A percentile compares a stretch with the other conserved stretches of the same genome.
phyloP scores from a whole-genome alignment of 805 yeast genomes.

The Myxozyma geophila region DNA sequence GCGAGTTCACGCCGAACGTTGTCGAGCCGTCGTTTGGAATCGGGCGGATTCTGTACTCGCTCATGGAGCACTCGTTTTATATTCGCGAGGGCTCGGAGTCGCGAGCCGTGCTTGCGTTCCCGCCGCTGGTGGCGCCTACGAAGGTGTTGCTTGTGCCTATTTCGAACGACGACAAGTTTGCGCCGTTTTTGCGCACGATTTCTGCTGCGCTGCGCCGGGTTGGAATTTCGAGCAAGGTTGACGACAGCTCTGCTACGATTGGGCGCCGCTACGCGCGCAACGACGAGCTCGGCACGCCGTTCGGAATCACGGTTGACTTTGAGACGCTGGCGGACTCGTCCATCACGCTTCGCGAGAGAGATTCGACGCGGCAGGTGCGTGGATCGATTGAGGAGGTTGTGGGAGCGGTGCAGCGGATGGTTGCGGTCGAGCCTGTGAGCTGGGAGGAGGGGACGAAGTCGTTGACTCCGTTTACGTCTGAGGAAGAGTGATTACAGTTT shows the following conservation, averaged over 20 bases:
- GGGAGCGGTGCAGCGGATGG: conserved; percentile 70
- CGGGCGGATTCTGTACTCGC: conserved; percentile 92
- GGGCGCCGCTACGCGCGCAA: conserved; percentile 98
- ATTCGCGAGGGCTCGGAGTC: conserved; percentile 85
- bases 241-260: conserved; percentile 95
- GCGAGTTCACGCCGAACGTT: conserved; percentile 95
- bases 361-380: conserved; percentile 94
- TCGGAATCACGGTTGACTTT: conserved; percentile 96
- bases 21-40: conserved; percentile 99
- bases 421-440: conserved; percentile 64
- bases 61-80: conserved; percentile 96
- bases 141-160: conserved; percentile 95
- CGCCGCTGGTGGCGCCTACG: conserved; percentile 96
- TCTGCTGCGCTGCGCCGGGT: conserved; percentile 71
- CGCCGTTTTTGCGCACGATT: conserved; percentile 72
- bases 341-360: conserved; percentile 96
- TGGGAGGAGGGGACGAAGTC: conserved; percentile 87
- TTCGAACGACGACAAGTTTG: conserved; percentile 78
- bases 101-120: conserved; percentile 89
- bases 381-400: conserved; percentile 78
- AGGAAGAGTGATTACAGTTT: conserved; percentile 19
- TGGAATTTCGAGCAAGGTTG: conserved; percentile 92
- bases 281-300: conserved; percentile 98
- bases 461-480: conserved; percentile 71
- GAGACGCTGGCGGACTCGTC: conserved; percentile 86